Base-by-base conservation (phyloP, 495 filamentous ascomycete genomes). In the Parachaetomium inaequale region DNA sequence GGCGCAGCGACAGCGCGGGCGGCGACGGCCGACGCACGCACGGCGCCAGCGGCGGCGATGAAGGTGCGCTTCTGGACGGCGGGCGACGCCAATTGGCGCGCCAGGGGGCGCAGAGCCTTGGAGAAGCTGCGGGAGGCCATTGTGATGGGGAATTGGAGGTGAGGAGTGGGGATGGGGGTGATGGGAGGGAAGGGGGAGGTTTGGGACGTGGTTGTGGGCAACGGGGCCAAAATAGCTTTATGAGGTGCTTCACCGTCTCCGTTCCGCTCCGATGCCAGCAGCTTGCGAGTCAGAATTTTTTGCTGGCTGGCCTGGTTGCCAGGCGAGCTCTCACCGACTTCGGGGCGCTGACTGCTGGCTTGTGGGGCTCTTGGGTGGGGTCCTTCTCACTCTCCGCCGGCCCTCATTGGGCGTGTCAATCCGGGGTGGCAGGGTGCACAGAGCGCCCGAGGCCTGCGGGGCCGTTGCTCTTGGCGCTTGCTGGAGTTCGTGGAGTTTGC, bases 121-220 rank as follows among this genome's bases (percentile, higher is more conserved):
- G 84, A 87, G 74, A 94, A 85, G 76, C 81, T 85, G 80, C 87
- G 85, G 53, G 92, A 89, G 78, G 93, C 89, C 94, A 97, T 98
- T 81, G 75, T 86, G 77, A 76, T 49, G 59, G 59, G n/a, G 40
- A 55, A 57, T 45, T 66, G 64, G 55, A 31, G 53, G 68, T 66
- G 54, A 29, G 54, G 68, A 71, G 73, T 68, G 76, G 71, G 61
- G 73, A 72, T 74, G 59, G 57, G 62, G 60, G 32, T 53, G 51
- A 50, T 63, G 59, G 43, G 40, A 62, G 28, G 55, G 55, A 49
- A 59, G 42, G 69, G 36, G 63, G 63, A 65, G 64, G 60, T 63
- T 47, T 49, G 58, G 49, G 14, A 59, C 45, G 59, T 53, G 45
- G 65, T 40, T 59, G 49, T 61, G 55, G 66, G 63, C 68, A 63